Percentiles rank a stretch among this genome's conserved stretches.
Conservation (phyloP, 108 stramenopile species). For the Aureococcus anophagefferens region DNA sequence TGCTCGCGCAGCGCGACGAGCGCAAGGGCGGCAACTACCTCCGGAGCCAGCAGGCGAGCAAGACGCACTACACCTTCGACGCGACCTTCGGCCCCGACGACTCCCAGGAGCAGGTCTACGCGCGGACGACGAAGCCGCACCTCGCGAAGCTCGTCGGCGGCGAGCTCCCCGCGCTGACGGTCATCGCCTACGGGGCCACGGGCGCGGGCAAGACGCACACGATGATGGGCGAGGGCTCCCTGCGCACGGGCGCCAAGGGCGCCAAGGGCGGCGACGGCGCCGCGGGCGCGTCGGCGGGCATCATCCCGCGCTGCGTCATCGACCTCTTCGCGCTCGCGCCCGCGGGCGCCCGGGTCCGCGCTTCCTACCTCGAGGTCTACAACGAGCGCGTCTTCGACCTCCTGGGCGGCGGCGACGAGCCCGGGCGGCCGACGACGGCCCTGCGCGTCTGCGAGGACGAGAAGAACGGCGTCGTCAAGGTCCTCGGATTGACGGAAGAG, state of each 20-base stretch:
- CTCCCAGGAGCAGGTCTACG: conserved; percentile 1
- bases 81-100: not conserved
- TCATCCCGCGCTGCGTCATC: conserved; percentile 44
- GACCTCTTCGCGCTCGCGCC: conserved; percentile 37
- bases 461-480: conserved; percentile 34
- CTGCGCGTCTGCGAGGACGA: conserved; percentile 47
- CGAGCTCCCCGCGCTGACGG: not conserved
- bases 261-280: conserved; percentile 14
- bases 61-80: not conserved
- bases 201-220: conserved; percentile 59
- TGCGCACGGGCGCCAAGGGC: conserved; percentile 17
- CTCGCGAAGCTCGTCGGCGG: conserved; percentile 4
- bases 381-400: conserved; percentile 53
- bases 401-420: conserved; percentile 7
- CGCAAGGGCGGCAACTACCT: not conserved
- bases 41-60: not conserved
- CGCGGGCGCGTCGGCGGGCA: too few species aligned
- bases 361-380: conserved; percentile 40
- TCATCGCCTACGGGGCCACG: conserved; percentile 42
- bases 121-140: not conserved
- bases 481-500: conserved; percentile 34
- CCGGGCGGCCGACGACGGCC: conserved; percentile 1
- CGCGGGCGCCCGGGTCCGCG: conserved; percentile 2
- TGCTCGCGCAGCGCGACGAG: not conserved
- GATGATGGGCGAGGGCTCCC: conserved; percentile 42